Base-by-base conservation (phyloP, 2,329 filamentous ascomycete genomes). In the Cryphonectria carpinicola region DNA sequence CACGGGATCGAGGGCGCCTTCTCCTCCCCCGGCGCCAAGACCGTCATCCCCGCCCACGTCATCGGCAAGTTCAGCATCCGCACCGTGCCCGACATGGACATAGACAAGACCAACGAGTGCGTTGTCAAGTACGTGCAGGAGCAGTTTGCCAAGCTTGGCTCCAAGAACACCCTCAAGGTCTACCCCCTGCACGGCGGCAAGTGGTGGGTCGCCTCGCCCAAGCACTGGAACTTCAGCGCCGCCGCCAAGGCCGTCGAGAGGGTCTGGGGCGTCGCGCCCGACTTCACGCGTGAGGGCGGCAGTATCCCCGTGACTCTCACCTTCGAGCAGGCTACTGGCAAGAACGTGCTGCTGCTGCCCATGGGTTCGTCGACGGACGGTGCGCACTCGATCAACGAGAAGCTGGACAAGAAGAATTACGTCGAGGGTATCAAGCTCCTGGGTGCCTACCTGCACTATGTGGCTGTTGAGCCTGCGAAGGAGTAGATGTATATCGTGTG, bases 281-380 rank as follows among this genome's bases (percentile, higher is more conserved):
- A 99, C 83, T 92, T 97, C 82, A 99, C 96, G 56, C 90, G 96
- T 73, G 96, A 99, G 84, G 96, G 96, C 82, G 96, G 96, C 83
- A 97, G 94, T 82, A 99, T 99, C 77, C 96, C 96, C 4, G 94
- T 99, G 67, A 99, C 96, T 10, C 84, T 99, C 77, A 98, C 94
- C 1, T 99, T 99, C 80, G 96, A 99, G 85, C 91, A 98, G 84
- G 95, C 96, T 25, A 97, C 95, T 8, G 94, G 95, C 78, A 99
- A 99, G 91, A 99, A 98, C 79, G 95, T 98, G 58, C 85, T 99
- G 70, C 85, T 99, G 75, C 84, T 99, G 75, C 96, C 96, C 43
- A 98, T 99, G 96, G 96, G 96, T 62, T 97, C 93, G 85, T 97
- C 93, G 60, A 99, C 95, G 1, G 96, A 98, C 80, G 95, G 93